These are phyloP conservation scores for Helotiales sp. DNA, from an alignment of 2,329 filamentous ascomycete genomes.

Conservation along the genomic window DNA sequence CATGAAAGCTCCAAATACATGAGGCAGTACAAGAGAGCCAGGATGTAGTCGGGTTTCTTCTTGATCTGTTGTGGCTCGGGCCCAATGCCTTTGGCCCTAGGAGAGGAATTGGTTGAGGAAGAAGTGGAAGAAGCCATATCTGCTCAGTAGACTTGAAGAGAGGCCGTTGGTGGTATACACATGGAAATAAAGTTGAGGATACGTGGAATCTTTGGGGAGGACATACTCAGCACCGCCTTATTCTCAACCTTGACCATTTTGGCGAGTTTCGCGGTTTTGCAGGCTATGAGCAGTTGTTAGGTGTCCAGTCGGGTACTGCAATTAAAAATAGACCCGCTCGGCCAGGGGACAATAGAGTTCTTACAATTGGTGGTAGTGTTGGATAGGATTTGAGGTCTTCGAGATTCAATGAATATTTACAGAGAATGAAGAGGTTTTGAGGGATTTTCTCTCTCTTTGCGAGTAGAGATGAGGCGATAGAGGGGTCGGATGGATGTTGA, in stretches of 20 bases:
- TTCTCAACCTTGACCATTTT: constrained; percentile 71
- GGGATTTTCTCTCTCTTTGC: constrained; percentile 18
- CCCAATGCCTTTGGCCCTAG: constrained; percentile 10
- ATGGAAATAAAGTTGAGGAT: constrained; percentile 31
- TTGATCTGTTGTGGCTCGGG: constrained; percentile 18
- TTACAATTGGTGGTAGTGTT: background rate
- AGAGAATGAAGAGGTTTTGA: constrained; percentile 18
- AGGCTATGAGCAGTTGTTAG: constrained; percentile 30
- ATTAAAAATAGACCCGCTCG: constrained; percentile 17
- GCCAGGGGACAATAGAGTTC: constrained; percentile 1
- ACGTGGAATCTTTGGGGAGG: constrained; percentile 37
- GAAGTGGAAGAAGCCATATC: constrained; percentile 5
- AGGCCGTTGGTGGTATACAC: background rate
- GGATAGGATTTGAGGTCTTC: background rate
- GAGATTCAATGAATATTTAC: constrained; percentile 5
- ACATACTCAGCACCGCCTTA: constrained; percentile 70
- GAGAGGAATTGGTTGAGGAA: constrained; percentile 12
- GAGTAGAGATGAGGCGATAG: background rate
- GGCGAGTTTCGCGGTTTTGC: constrained; percentile 36
- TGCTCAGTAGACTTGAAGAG: constrained; percentile 10
- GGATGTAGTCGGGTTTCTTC: constrained; percentile 44
- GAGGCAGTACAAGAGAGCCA: constrained; percentile 57
- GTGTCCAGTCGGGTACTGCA: constrained; percentile 12
- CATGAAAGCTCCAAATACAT: constrained; percentile 62
- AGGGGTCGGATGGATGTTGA: constrained; percentile 11